A percentile compares a stretch with the other conserved stretches of the same genome.
phyloP scores from a whole-genome alignment of 2,329 filamentous ascomycete species.

The Decorospora gaudefroyi region DNA sequence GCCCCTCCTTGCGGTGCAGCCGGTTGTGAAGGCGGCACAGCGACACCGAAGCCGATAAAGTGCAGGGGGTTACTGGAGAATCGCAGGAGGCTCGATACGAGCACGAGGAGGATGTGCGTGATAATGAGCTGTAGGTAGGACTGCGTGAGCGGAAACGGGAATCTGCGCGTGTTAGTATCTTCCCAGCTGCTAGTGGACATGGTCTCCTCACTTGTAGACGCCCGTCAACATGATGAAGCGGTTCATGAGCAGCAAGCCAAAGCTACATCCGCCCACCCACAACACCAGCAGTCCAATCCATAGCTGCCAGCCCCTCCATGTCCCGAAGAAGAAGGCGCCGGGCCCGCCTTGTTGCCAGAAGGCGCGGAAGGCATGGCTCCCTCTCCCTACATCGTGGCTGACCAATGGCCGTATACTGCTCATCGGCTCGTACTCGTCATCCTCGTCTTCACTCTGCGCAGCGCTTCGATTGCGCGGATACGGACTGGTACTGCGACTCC shows the following conservation, averaged over 20 bases:
- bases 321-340: constrained; percentile 56
- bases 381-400: constrained; percentile 37
- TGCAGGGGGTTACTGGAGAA: constrained; percentile 51
- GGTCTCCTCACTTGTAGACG: constrained; percentile 48
- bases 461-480: constrained; percentile 51
- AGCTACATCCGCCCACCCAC: constrained; percentile 55
- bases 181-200: not conserved
- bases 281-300: constrained; percentile 55
- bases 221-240: constrained; percentile 57
- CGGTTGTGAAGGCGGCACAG: constrained; percentile 52
- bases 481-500: constrained; percentile 51
- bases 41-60: constrained; percentile 50
- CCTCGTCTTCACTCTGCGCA: constrained; percentile 54
- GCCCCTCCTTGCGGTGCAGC: constrained; percentile 39
- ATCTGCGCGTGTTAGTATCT: constrained; percentile 46
- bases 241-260: constrained; percentile 57
- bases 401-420: constrained; percentile 49
- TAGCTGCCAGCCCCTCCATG: constrained; percentile 54
- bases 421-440: constrained; percentile 49
- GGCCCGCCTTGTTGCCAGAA: constrained; percentile 51
- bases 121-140: constrained; percentile 58
- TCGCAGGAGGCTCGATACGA: constrained; percentile 55
- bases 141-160: constrained; percentile 58
- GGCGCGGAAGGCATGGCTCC: constrained; percentile 19
- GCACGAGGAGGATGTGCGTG: constrained; percentile 55